phyloP scores from a whole-genome alignment of 2,329 filamentous ascomycete genomes.

The Massarina eburnea region DNA sequence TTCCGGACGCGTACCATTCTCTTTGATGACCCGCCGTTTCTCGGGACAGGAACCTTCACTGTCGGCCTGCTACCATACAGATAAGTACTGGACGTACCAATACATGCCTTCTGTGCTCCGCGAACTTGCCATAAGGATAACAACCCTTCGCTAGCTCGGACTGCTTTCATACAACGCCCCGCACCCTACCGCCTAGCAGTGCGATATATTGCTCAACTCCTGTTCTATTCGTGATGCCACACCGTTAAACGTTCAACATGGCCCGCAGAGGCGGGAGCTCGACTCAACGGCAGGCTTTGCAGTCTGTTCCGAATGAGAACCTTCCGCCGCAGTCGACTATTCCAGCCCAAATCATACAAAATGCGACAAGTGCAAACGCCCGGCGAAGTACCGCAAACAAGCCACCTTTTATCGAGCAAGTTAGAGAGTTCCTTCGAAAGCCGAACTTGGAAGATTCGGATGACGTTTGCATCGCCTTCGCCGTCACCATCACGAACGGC shows the following conservation, averaged over 20 bases:
- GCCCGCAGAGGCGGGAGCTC: slow-evolving; percentile 44
- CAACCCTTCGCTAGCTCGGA: too few relatives aligned
- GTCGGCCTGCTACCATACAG: background rate
- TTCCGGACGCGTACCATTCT: slow-evolving; percentile 1
- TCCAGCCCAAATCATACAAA: slow-evolving; percentile 83
- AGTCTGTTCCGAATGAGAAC: slow-evolving; percentile 19
- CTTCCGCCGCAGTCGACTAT: slow-evolving; percentile 70
- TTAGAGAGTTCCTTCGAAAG: slow-evolving; percentile 62
- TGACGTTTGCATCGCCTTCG: slow-evolving; percentile 76
- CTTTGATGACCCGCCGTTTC: background rate
- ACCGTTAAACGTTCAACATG: slow-evolving; percentile 36
- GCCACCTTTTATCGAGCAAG: slow-evolving; percentile 73
- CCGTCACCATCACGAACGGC: slow-evolving; percentile 80
- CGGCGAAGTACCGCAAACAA: slow-evolving; percentile 65
- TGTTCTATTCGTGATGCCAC: slow-evolving; percentile 22
- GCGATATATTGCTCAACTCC: background rate
- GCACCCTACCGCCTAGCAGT: background rate
- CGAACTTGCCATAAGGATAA: too few relatives aligned
- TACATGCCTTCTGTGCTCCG: too few relatives aligned
- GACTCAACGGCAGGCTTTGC: slow-evolving; percentile 30
- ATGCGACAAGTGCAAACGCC: slow-evolving; percentile 56
- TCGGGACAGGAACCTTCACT: background rate
- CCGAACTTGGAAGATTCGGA: slow-evolving; percentile 61
- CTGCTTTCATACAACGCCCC: background rate
- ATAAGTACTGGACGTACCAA: background rate